Base-by-base conservation (phyloP, 1,284 basidiomycete species). In the Athelia psychrophila region DNA sequence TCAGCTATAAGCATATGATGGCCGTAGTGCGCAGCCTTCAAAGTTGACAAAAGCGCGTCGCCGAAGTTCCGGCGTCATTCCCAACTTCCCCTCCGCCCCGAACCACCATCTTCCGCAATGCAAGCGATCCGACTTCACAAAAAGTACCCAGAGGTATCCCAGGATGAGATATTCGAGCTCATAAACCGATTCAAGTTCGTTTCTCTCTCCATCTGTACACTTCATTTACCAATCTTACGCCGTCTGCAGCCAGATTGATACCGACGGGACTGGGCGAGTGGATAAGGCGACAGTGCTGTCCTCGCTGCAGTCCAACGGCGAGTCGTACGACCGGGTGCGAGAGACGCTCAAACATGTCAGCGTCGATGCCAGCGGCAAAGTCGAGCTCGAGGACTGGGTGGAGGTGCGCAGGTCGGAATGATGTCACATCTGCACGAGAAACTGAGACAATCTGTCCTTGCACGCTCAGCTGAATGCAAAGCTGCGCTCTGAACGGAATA, bases 341-440 rank as follows among this genome's bases (percentile, higher is more conserved):
- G 89, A 92, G 70, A 98, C 95, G 0, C 78, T 99, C 67, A 99
- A 99, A 75, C 83, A 89, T 59, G 95, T 98, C 65, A 90, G 88
- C 58, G 84, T 98, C 42, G 96, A 99, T 66, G 88, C 96, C 6
- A 93, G 90, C 61, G 97, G 97, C 33, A 93, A 95, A 65, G 88
- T 99, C 54, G 97, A 98, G 72, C 76, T 99, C 53, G 97, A 99
- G 60, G 96, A 99, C 69, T 99, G 95, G 86, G 95, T 99, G 47
- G 94, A 96, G 79, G 91, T 93, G 62, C 54, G 83, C 56, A 20
- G 19, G 19, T 49, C 44, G 48, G 57, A 13, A 53, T 53, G 59
- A 56, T 53, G 40, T 40, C 30, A 51, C 51, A 50, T 30, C 5
- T 30, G 5, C 13, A 30, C 27, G 13, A 13, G 13, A 30, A 30